Base-by-base conservation (phyloP, 208 protist genomes). In the Angomonas ambiguus region DNA sequence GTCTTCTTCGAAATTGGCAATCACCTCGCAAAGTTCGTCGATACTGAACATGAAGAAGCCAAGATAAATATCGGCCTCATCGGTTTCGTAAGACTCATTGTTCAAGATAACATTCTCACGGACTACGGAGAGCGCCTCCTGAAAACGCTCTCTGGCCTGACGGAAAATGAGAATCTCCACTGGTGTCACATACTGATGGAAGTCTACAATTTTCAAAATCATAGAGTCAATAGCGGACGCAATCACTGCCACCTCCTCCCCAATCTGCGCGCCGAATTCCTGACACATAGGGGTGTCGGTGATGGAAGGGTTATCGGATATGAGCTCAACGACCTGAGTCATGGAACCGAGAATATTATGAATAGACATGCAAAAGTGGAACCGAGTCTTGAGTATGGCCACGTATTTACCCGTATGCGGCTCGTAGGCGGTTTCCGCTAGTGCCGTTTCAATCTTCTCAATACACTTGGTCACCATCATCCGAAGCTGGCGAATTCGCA, bases 11-110 rank as follows among this genome's bases (percentile, higher is more conserved):
- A 93, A 96, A 61, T 79, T 79, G 53, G 69, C 74, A 62, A 96
- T 93, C 41, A 81, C 76, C 75, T 96, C 87, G 72, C 85, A 93
- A 31, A 96, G 74, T 66, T 93, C 87, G 57, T 93, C 85, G 18
- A 96, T 74, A 74, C 81, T 90, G 79, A 96, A 96, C 85, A 96
- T 88, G 74, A 96, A 96, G 62, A 92, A 93, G 28, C 90, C 90
- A 1, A 96, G 71, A 24, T 89, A 83, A 31, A 96, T 81, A 74
- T 96, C 90, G 28, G 90, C 87, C 72, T 93, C 83, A 68, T 93
- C 85, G 1, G 87, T 92, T 61, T 96, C 85, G 70, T 96, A 96
- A 71, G 90, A 82, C 62, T 96, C 90, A 71, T 96, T 96, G 67
- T 77, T 88, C 60, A 96, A 74, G 61, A 96, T 91, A 34, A 96